Percentiles rank a stretch among this genome's conserved stretches.
Evolutionary conservation across 345 rosid genomes (phyloP).

Genomic region (Microcos paniculata): DNA sequence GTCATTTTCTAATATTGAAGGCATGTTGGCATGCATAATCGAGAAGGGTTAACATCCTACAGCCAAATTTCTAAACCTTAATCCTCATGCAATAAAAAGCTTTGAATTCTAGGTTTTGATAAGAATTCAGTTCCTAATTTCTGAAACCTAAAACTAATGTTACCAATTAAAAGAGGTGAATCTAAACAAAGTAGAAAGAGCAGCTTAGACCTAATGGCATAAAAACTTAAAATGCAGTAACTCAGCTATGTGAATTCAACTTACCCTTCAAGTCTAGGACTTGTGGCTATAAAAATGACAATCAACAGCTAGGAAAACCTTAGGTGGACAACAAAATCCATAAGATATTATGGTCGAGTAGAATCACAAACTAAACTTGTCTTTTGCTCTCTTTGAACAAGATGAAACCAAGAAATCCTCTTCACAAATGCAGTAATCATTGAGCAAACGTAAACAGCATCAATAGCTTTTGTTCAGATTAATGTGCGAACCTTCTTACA

Average conservation of each 20-base stretch:
- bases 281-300: not conserved
- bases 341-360: not conserved
- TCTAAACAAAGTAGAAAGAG: not conserved
- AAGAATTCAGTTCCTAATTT: not conserved
- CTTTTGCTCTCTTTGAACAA: not conserved
- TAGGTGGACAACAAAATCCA: not conserved
- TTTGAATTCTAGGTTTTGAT: not conserved
- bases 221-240: not conserved
- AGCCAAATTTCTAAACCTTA: not conserved
- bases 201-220: not conserved
- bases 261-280: not conserved
- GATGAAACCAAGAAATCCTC: not conserved
- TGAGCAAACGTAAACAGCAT: not conserved
- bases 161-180: not conserved
- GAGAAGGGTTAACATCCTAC: not conserved
- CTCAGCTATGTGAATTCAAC: not conserved
- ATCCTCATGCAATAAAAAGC: not conserved
- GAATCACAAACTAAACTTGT: not conserved
- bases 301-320: conserved; percentile 1
- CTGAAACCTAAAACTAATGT: not conserved
- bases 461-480: not conserved
- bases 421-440: not conserved
- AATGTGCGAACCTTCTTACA: not conserved
- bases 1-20: not conserved
- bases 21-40: not conserved